Conservation (phyloP, 148 eudicot species). For the Amaranthus palmeri region DNA sequence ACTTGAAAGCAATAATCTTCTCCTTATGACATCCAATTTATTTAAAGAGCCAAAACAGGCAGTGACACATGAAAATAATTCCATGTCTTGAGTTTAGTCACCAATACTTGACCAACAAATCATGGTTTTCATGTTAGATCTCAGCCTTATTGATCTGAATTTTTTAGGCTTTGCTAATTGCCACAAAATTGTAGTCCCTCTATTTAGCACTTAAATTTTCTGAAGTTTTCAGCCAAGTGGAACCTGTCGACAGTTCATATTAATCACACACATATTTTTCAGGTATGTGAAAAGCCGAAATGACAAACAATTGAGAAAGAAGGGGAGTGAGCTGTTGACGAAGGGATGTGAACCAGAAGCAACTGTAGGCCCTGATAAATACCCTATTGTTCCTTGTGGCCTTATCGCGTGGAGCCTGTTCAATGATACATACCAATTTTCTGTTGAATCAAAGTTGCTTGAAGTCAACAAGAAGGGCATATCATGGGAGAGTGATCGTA, state of each 20-base stretch:
- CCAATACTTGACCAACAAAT: too few species aligned
- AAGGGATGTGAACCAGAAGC: conserved; percentile 49
- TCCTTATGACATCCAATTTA: too few species aligned
- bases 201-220: not conserved
- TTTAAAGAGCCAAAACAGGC: too few species aligned
- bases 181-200: too few species aligned
- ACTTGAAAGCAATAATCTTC: too few species aligned
- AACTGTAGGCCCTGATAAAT: not conserved
- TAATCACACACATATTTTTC: conserved; percentile 3
- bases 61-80: too few species aligned
- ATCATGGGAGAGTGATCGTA: conserved; percentile 77
- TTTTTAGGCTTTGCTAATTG: too few species aligned
- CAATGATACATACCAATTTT: conserved; percentile 71
- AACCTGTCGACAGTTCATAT: conserved; percentile 7
- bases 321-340: conserved; percentile 23
- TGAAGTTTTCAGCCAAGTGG: not conserved
- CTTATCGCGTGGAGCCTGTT: conserved; percentile 93
- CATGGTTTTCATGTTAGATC: too few species aligned
- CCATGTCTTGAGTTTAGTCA: too few species aligned
- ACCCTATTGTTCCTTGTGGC: conserved; percentile 80
- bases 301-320: conserved; percentile 51
- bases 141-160: too few species aligned
- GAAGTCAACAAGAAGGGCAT: conserved; percentile 57
- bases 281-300: conserved; percentile 70
- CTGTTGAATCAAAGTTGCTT: conserved; percentile 28